phyloP scores from a whole-genome alignment of 768 basidiomycete genomes.

The Exsudoporus frostii region DNA sequence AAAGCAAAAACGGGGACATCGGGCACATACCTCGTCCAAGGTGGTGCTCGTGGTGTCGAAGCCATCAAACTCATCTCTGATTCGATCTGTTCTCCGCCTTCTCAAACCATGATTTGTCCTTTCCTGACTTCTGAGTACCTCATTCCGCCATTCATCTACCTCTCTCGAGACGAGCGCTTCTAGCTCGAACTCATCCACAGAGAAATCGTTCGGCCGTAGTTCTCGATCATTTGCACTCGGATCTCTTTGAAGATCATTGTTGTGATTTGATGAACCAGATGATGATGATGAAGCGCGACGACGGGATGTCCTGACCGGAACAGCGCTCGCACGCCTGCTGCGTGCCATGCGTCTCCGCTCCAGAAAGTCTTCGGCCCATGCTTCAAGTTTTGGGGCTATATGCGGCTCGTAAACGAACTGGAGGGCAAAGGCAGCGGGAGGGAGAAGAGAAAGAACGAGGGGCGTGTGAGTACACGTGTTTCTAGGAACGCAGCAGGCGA shows the following conservation, averaged over 20 bases:
- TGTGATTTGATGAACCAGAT: constrained; percentile 6
- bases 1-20: background rate
- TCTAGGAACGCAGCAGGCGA: background rate
- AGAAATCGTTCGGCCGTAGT: constrained; percentile 17
- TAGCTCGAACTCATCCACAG: constrained; percentile 41
- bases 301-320: constrained; percentile 18
- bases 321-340: constrained; percentile 25
- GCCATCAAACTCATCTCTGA: constrained; percentile 11
- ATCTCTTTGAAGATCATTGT: constrained; percentile 3
- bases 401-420: constrained; percentile 73
- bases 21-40: constrained; percentile 46
- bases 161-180: constrained; percentile 51
- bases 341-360: constrained; percentile 28
- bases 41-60: constrained; percentile 26
- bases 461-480: constrained; percentile 22
- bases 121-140: constrained; percentile 34
- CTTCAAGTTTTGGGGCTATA: constrained; percentile 58
- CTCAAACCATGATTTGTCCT: background rate
- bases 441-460: background rate
- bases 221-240: background rate
- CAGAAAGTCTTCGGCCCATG: constrained; percentile 36
- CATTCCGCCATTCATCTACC: constrained; percentile 51
- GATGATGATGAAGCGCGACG: constrained; percentile 12
- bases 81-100: constrained; percentile 5
- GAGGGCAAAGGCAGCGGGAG: background rate